These are phyloP conservation scores for Ammopiptanthus mongolicus DNA, from an alignment of 306 rosid species.

Conservation along the genomic window DNA sequence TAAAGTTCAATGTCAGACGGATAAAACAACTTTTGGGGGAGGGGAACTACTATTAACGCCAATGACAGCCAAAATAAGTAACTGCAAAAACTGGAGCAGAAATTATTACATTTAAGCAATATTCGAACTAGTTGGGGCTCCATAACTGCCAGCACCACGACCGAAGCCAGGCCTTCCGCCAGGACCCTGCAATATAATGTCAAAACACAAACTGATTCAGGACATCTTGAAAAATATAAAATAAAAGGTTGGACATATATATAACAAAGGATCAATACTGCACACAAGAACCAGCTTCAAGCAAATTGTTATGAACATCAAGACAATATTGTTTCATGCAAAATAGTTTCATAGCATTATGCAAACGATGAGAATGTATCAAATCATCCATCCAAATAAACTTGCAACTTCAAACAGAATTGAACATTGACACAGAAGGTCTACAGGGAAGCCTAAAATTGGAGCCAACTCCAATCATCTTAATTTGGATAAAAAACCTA, in stretches of 20 bases:
- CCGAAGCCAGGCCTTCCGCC: conserved; percentile 80
- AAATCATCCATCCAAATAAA: not conserved
- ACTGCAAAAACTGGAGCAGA: not conserved
- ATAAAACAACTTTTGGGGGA: not conserved
- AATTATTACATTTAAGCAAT: conserved; percentile 1
- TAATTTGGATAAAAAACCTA: not conserved
- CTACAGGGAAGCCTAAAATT: not conserved
- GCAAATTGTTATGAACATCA: not conserved
- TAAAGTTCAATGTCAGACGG: not conserved
- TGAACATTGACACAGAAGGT: not conserved
- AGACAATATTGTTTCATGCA: not conserved
- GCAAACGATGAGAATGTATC: not conserved
- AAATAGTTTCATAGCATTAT: not conserved
- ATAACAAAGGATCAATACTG: not conserved
- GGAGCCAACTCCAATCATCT: not conserved
- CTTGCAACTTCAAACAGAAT: not conserved
- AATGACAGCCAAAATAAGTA: conserved; percentile 15
- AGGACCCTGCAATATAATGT: conserved; percentile 43
- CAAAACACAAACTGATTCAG: not conserved
- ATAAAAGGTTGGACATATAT: too few species aligned
- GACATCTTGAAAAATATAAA: not conserved
- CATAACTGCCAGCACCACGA: conserved; percentile 63
- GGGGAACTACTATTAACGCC: conserved; percentile 7
- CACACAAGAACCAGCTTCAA: not conserved
- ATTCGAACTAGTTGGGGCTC: conserved; percentile 44